Conservation (phyloP, 371 early-diverging fungal genomes). For the Syncephalastrum contaminatum region DNA sequence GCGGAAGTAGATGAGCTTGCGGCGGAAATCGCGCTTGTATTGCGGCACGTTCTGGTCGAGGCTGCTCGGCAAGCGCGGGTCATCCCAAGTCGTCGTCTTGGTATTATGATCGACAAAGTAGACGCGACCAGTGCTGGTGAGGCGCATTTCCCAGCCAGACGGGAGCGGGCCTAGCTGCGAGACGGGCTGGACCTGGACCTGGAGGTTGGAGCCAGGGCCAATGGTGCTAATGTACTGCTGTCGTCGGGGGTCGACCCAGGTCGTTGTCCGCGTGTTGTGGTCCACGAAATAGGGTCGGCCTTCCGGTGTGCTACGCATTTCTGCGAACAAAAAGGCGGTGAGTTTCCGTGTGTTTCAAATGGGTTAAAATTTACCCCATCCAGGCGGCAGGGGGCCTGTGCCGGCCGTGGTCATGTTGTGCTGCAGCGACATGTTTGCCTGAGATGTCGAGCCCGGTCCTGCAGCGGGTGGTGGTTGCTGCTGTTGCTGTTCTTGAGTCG, state of each 20-base stretch:
- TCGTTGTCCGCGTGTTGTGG: conserved; percentile 95
- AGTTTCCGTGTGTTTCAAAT: conserved; percentile 1
- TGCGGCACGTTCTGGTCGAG: conserved; percentile 94
- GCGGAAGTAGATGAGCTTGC: conserved; percentile 94
- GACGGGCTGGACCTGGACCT: conserved; percentile 70
- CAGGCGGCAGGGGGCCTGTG: conserved; percentile 88
- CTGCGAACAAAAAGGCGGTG: conserved; percentile 17
- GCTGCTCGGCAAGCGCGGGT: conserved; percentile 92
- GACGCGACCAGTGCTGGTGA: conserved; percentile 87
- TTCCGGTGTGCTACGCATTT: conserved; percentile 80
- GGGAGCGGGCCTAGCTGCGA: conserved; percentile 87
- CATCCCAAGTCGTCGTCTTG: conserved; percentile 95
- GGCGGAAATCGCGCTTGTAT: conserved; percentile 97
- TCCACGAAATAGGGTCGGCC: conserved; percentile 96
- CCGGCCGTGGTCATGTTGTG: conserved; percentile 67
- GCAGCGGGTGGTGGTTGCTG: not conserved
- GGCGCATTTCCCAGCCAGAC: conserved; percentile 97
- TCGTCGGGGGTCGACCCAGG: conserved; percentile 92
- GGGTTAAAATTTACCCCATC: conserved; percentile 70
- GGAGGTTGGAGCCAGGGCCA: conserved; percentile 52
- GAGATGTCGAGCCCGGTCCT: conserved; percentile 15
- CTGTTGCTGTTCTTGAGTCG: no score
- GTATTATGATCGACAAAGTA: conserved; percentile 95
- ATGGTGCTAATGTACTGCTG: conserved; percentile 61
- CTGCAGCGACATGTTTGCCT: conserved; percentile 40